Evolutionary conservation across 208 protist genomes (phyloP), one percentile per base, ranked within the genome.

Genomic region (Jaenimonas drosophilae): DNA sequence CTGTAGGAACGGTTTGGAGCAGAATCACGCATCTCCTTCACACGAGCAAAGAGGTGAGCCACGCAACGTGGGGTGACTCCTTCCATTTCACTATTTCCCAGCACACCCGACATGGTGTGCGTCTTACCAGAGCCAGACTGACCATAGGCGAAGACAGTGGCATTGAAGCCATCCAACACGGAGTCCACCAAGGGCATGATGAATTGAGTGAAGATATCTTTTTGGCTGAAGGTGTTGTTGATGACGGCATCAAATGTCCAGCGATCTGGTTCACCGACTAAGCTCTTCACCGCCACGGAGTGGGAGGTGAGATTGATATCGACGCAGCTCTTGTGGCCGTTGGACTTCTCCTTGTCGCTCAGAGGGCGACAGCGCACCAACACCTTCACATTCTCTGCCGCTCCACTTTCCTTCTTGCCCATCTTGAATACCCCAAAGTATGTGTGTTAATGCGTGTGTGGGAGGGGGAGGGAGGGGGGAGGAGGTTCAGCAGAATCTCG

Each of bases 61-160:
- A 93, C 76, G 47, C 74, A 83, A 25, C 85, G 76, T 2, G 85
- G 85, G 27, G 81, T 88, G 38, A 93, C 52, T 4, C 85, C 85
- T 48, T 87, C 59, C 20, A 80, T 17, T 40, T 80, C 66, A 2
- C 56, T 43, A 46, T 84, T 63, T 2, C 52, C 70, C 47, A 90
- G 65, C 41, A 70, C 60, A 38, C 84, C 84, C 4, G 70, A 86
- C 82, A 96, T 95, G 24, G 90, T 97, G 75, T 94, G 88, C 20
- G 88, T 97, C 76, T 97, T 97, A 34, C 92, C 92, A n/a, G 70
- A 82, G 16, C 90, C 92, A 14, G 88, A 95, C 64, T 97, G 92
- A n/a, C 92, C 92, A 64, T 96, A 97, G 23, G 92, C 91, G 45
- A 97, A 95, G 21, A 97, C 87, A 1, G 86, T 96, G n/a, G 82